phyloP scores from a whole-genome alignment of 345 rosid species.

The Murraya paniculata region DNA sequence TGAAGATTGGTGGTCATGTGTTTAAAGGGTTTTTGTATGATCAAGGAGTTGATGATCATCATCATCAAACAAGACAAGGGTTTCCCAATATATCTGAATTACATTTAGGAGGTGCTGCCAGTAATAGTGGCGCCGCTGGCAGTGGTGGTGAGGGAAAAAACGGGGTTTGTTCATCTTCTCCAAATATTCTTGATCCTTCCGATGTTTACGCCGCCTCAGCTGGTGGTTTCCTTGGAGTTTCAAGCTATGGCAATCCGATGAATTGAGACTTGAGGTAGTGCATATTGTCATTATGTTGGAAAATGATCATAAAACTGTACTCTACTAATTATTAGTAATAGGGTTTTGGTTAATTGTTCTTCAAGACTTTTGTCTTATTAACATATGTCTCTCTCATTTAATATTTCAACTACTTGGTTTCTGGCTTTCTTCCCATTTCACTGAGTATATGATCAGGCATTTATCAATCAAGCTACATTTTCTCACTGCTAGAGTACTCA shows the following conservation, averaged over 20 bases:
- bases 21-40: slow-evolving; percentile 91
- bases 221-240: slow-evolving; percentile 58
- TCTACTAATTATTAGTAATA: slow-evolving; percentile 25
- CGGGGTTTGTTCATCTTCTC: slow-evolving; percentile 55
- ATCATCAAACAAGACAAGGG: slow-evolving; percentile 54
- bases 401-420: slow-evolving; percentile 20
- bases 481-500: neutral
- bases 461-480: slow-evolving; percentile 28
- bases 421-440: slow-evolving; percentile 18
- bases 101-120: slow-evolving; percentile 75
- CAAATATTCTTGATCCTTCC: slow-evolving; percentile 48
- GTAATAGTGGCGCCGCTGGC: slow-evolving; percentile 28
- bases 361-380: slow-evolving; percentile 21
- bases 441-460: slow-evolving; percentile 7
- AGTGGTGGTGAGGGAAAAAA: slow-evolving; percentile 38
- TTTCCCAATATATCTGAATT: slow-evolving; percentile 80
- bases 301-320: slow-evolving; percentile 2
- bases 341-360: slow-evolving; percentile 27
- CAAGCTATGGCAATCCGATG: slow-evolving; percentile 63
- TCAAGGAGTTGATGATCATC: slow-evolving; percentile 45
- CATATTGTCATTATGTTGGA: slow-evolving; percentile 3
- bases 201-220: slow-evolving; percentile 63
- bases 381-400: slow-evolving; percentile 4
- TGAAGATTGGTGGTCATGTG: slow-evolving; percentile 84
- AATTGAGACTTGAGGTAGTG: slow-evolving; percentile 28